Base-by-base conservation (phyloP, 2,329 filamentous ascomycete species). In the Albophoma yamanashiensis region DNA sequence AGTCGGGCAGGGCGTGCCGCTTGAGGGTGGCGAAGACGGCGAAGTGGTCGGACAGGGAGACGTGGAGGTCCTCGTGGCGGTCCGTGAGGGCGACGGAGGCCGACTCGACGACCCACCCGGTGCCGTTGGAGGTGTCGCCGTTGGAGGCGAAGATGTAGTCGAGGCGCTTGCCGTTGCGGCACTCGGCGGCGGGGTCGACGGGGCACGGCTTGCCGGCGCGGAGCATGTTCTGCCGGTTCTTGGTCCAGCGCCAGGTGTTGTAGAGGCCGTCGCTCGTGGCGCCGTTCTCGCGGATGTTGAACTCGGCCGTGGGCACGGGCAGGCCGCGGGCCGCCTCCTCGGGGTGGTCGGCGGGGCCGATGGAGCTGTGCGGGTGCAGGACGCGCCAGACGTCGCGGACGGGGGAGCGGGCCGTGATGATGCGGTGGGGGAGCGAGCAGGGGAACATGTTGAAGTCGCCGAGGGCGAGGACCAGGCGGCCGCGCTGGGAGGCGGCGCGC, bases 381-480 rank as follows among this genome's bases (percentile, higher is more conserved):
- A 89, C 81, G 59, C 89, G 84, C 94, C 94, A 99, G 27, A 86
- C 85, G 71, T 99, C 94, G 53, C 82, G 82, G 36, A 96, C 87
- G 17, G 88, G 87, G 12, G 88, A 85, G 69, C 92, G 87, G 4
- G 86, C 84, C 60, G 88, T 89, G 66, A 99, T 87, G 64, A 97
- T 80, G 59, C 86, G 84, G 75, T 97, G 91, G 39, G 89, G 88
- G 63, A 96, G 84, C 34, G 91, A 95, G 47, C 88, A 75, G 0
- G 94, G 94, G n/a, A 91, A 79, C 89, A 96, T 96, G 76, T 97
- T 97, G 78, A 97, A 97, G 76, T 97, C 94, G 34, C 94, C 94
- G 59, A 96, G 78, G 7, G 87, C 92, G 52, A 97, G 78, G 58
- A 92, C 92, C 38, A 97, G 79, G 71, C 93, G 89, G 8, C 92